phyloP scores from a whole-genome alignment of 176 grass and related monocot genomes.

The Cocos nucifera region DNA sequence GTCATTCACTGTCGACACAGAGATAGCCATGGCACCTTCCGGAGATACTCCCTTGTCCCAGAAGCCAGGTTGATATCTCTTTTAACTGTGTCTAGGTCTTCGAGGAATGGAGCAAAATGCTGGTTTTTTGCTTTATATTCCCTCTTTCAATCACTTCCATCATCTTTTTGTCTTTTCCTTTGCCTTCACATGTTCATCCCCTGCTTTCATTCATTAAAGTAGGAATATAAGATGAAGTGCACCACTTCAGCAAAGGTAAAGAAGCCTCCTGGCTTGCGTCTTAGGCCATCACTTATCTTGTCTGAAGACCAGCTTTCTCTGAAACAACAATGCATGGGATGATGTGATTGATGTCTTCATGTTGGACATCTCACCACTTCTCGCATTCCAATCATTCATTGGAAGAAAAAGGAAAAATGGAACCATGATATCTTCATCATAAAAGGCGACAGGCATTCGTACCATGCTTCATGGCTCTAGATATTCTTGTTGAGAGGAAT shows the following conservation, averaged over 20 bases:
- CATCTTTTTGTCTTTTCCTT: conserved; percentile 42
- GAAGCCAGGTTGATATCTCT: conserved; percentile 7
- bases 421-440: too few species aligned
- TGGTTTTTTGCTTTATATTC: background rate
- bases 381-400: too few species aligned
- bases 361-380: too few species aligned
- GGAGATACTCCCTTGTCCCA: conserved; percentile 47
- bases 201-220: conserved; percentile 15
- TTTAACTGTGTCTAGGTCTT: conserved; percentile 17
- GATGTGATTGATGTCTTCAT: too few species aligned
- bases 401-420: too few species aligned
- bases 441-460: too few species aligned
- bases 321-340: too few species aligned
- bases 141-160: conserved; percentile 8
- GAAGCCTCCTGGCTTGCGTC: background rate
- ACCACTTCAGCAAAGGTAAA: conserved; percentile 24
- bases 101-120: conserved; percentile 1
- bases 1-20: conserved; percentile 22
- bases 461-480: too few species aligned
- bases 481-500: too few species aligned
- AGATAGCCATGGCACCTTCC: conserved; percentile 41
- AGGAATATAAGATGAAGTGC: conserved; percentile 15
- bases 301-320: too few species aligned
- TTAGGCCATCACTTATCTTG: background rate
- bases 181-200: conserved; percentile 5